phyloP scores from a whole-genome alignment of 192 early-diverging fungal species.

The Umbelopsis isabellina region DNA sequence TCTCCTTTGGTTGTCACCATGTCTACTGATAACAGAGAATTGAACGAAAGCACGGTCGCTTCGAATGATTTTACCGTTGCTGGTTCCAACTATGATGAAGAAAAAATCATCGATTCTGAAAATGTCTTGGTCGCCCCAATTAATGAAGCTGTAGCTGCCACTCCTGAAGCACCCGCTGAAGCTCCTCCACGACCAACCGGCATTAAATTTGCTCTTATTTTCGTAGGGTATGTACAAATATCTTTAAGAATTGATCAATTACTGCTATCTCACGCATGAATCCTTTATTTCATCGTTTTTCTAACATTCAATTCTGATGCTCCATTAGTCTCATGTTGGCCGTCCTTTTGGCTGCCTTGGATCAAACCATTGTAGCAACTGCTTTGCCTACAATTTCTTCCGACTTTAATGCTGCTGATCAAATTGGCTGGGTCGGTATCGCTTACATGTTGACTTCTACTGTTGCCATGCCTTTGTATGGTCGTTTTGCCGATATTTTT shows the following conservation, averaged over 20 bases:
- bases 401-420: slow-evolving; percentile 66
- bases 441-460: slow-evolving; percentile 69
- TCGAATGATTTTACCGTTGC: not conserved
- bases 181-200: slow-evolving; percentile 3
- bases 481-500: slow-evolving; percentile 76
- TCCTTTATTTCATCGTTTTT: no score
- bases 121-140: not conserved
- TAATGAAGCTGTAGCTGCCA: not conserved
- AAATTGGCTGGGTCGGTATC: slow-evolving; percentile 81
- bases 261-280: not conserved
- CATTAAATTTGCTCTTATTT: slow-evolving; percentile 17
- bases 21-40: not conserved
- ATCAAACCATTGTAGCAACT: slow-evolving; percentile 85
- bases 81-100: not conserved
- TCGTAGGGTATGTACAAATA: slow-evolving; percentile 10
- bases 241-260: not conserved
- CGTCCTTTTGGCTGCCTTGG: slow-evolving; percentile 74
- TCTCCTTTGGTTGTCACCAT: not conserved
- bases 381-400: slow-evolving; percentile 69
- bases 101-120: not conserved
- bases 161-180: not conserved
- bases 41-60: not conserved
- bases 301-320: not conserved
- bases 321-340: slow-evolving; percentile 56
- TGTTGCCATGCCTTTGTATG: slow-evolving; percentile 75